Base-by-base conservation (phyloP, 2,329 filamentous ascomycete genomes). In the Leptographium radiaticola region DNA sequence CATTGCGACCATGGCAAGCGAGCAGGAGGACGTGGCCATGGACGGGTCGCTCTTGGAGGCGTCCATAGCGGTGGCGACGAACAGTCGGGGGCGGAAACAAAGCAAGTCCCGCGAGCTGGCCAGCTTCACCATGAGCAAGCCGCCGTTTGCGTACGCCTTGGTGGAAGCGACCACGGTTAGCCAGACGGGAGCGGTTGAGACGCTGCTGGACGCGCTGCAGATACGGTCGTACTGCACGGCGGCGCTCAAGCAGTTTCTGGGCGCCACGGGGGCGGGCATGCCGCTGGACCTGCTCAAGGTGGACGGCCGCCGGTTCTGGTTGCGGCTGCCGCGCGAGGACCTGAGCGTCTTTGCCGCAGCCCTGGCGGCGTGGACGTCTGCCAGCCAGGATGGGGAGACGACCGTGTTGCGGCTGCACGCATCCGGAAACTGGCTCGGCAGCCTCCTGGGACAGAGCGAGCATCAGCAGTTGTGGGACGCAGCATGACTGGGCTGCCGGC, bases 271-370 rank as follows among this genome's bases (percentile, higher is more conserved):
- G 12, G 69, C 75, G 2, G 80, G 79, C 12, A 81, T 90, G 4
- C 70, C 82, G 1, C 64, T 89, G 54, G 87, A 91, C 62, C 79
- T 90, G 20, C 73, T 91, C 38, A 80, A 82, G 60, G 70, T 83
- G 0, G 68, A 78, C 4, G 73, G 69, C 1, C 61, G 63, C 7
- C 71, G 80, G 49, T 77, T 77, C 53, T 87, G 84, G 82, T 65
- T 89, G 50, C 73, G 86, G 18, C 65, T 87, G 10, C 82, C 84
- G 6, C 69, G 75, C 6, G 73, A 76, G 54, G 83, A 88, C 60
- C 67, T 83, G 9, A 71, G 69, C 1, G 72, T 75, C 0, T 77
- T 89, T 53, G 71, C 81, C 0, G 83, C 80, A 0, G 84, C 82
- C 3, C 68, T 86, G 15, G 80, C 83, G 4, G 81, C 83, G 1